These are phyloP conservation scores for Penicillium silybi DNA, from an alignment of 495 filamentous ascomycete species.

Conservation along the genomic window DNA sequence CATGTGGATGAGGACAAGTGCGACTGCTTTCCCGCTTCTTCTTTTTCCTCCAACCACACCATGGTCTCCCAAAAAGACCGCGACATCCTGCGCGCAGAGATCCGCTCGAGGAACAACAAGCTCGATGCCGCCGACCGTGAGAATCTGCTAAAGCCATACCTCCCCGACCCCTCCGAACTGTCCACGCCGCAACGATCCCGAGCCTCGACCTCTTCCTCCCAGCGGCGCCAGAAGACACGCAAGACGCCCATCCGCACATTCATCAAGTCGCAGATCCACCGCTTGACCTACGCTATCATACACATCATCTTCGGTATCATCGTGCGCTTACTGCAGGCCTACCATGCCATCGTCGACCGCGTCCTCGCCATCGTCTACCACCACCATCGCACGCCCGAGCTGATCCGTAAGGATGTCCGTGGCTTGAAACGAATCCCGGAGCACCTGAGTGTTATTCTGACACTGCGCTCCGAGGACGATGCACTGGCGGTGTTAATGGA, in stretches of 20 bases:
- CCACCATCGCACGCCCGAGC: conserved; percentile 88
- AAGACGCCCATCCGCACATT: conserved; percentile 61
- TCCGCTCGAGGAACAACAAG: conserved; percentile 51
- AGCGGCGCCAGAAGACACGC: conserved; percentile 30
- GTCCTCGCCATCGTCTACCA: conserved; percentile 78
- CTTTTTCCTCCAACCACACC: neutral
- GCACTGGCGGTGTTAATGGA: conserved; percentile 78
- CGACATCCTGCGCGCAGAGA: conserved; percentile 61
- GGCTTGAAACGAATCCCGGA: conserved; percentile 65
- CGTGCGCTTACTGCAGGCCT: conserved; percentile 72
- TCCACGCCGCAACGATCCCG: conserved; percentile 8
- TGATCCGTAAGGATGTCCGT: conserved; percentile 85
- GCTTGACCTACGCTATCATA: conserved; percentile 65
- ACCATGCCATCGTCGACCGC: conserved; percentile 69
- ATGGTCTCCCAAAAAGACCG: conserved; percentile 57
- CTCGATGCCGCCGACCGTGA: conserved; percentile 66
- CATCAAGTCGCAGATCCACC: conserved; percentile 60
- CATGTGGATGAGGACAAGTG: conserved; percentile 3
- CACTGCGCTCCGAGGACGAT: conserved; percentile 65
- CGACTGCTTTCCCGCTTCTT: neutral
- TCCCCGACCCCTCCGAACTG: conserved; percentile 57
- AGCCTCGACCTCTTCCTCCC: conserved; percentile 13
- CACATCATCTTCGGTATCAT: conserved; percentile 84
- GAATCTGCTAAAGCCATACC: conserved; percentile 68
- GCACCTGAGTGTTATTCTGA: conserved; percentile 85